phyloP scores from a whole-genome alignment of 2,329 filamentous ascomycete genomes.

The Hirsutella minnesotensis region DNA sequence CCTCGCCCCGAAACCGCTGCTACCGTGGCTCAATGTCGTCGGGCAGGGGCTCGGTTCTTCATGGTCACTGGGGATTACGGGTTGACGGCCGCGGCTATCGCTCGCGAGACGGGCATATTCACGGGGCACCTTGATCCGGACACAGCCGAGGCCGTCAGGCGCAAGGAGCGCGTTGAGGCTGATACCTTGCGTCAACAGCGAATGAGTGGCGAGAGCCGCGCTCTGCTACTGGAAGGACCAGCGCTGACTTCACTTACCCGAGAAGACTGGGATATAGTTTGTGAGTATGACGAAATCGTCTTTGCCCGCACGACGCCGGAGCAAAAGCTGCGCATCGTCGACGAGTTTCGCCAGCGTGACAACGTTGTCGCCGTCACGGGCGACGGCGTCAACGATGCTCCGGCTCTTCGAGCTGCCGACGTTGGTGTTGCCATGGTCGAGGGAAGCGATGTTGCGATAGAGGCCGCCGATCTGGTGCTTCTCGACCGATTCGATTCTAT shows the following conservation, averaged over 20 bases:
- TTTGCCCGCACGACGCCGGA: slow-evolving; percentile 47
- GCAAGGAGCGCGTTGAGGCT: neutral
- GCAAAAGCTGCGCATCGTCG: slow-evolving; percentile 45
- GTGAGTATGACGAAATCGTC: slow-evolving; percentile 44
- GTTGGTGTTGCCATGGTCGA: slow-evolving; percentile 59
- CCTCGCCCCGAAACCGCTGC: slow-evolving; percentile 29
- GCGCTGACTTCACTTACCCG: slow-evolving; percentile 41
- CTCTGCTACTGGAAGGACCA: slow-evolving; percentile 40
- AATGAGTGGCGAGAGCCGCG: slow-evolving; percentile 9
- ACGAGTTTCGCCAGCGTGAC: slow-evolving; percentile 37
- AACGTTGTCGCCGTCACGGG: slow-evolving; percentile 53
- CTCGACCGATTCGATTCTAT: slow-evolving; percentile 62
- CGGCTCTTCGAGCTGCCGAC: slow-evolving; percentile 52
- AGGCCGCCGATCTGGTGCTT: slow-evolving; percentile 55
- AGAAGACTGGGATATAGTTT: slow-evolving; percentile 32
- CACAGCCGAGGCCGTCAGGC: slow-evolving; percentile 13
- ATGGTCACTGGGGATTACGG: slow-evolving; percentile 38
- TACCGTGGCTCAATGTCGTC: slow-evolving; percentile 29
- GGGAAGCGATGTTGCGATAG: slow-evolving; percentile 57
- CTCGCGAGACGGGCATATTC: slow-evolving; percentile 52
- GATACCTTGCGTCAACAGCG: slow-evolving; percentile 8
- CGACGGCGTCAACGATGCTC: slow-evolving; percentile 55
- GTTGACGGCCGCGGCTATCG: slow-evolving; percentile 53
- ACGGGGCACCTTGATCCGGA: slow-evolving; percentile 34
- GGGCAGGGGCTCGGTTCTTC: slow-evolving; percentile 31